These are phyloP conservation scores for Penicillium herquei DNA, from an alignment of 495 filamentous ascomycete genomes.

Conservation along the genomic window DNA sequence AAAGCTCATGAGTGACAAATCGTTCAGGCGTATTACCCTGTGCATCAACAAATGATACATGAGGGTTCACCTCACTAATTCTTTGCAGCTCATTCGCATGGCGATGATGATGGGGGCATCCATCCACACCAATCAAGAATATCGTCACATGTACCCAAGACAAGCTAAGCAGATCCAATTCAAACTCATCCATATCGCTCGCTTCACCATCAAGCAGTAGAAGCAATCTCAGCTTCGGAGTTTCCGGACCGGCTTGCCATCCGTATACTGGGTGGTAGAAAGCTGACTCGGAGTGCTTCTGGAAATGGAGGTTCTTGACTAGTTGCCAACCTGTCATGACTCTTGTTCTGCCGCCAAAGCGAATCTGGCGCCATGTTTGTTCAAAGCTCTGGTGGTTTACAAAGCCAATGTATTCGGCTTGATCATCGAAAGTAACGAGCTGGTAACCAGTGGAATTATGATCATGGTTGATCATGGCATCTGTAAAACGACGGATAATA, in stretches of 20 bases:
- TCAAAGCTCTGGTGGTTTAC: slow-evolving; percentile 40
- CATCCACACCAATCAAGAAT: slow-evolving; percentile 49
- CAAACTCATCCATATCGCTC: slow-evolving; percentile 51
- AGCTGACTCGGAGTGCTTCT: slow-evolving; percentile 45
- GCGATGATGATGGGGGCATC: slow-evolving; percentile 48
- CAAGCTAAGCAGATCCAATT: slow-evolving; percentile 44
- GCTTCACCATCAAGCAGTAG: slow-evolving; percentile 47
- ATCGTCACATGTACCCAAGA: slow-evolving; percentile 50
- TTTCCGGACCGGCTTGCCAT: slow-evolving; percentile 48
- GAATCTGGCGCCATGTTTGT: slow-evolving; percentile 33
- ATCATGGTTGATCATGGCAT: slow-evolving; percentile 46
- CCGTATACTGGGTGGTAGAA: slow-evolving; percentile 46
- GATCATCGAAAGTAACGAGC: slow-evolving; percentile 39
- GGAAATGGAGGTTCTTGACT: slow-evolving; percentile 48
- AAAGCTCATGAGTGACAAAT: slow-evolving; percentile 46
- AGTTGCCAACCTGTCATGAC: slow-evolving; percentile 52
- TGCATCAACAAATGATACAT: slow-evolving; percentile 49
- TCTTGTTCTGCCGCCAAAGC: slow-evolving; percentile 37
- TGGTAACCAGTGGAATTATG: slow-evolving; percentile 38
- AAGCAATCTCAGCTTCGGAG: slow-evolving; percentile 43
- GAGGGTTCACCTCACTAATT: slow-evolving; percentile 47
- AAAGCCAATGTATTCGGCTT: slow-evolving; percentile 34
- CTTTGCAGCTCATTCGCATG: slow-evolving; percentile 47
- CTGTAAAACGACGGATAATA: slow-evolving; percentile 42
- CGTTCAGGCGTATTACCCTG: slow-evolving; percentile 48